phyloP scores from a whole-genome alignment of 768 basidiomycete genomes.

The Neoboletus subvelutipes region DNA sequence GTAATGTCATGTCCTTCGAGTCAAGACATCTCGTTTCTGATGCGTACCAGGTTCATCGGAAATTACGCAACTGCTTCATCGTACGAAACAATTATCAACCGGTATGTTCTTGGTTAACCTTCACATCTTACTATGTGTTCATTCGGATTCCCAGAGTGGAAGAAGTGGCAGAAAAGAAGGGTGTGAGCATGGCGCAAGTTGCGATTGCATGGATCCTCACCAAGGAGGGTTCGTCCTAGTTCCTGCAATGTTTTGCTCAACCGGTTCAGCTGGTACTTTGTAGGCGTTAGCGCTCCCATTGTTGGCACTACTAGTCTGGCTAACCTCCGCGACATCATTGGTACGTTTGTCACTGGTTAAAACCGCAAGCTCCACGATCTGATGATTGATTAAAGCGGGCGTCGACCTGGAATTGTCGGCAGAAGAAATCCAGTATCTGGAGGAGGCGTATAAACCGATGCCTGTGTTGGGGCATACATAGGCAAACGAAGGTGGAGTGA shows the following conservation, averaged over 20 bases:
- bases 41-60: slow-evolving; percentile 20
- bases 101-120: slow-evolving; percentile 11
- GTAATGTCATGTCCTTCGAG: slow-evolving; percentile 3
- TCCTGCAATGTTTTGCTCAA: background rate
- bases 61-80: slow-evolving; percentile 26
- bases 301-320: slow-evolving; percentile 43
- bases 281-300: slow-evolving; percentile 43
- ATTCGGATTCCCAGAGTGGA: slow-evolving; percentile 33
- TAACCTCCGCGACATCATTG: slow-evolving; percentile 42
- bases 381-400: slow-evolving; percentile 22
- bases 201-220: slow-evolving; percentile 40
- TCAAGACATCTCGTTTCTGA: slow-evolving; percentile 6
- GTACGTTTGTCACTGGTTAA: slow-evolving; percentile 17
- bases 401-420: slow-evolving; percentile 43
- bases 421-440: slow-evolving; percentile 49
- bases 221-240: slow-evolving; percentile 28
- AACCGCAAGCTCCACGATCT: background rate
- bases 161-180: slow-evolving; percentile 38
- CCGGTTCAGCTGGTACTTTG: background rate
- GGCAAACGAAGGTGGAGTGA: background rate
- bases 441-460: slow-evolving; percentile 44
- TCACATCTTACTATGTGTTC: background rate
- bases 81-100: slow-evolving; percentile 28
- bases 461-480: slow-evolving; percentile 39
- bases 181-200: slow-evolving; percentile 43